Conservation (phyloP, 306 rosid species). For the Datisca glomerata region DNA sequence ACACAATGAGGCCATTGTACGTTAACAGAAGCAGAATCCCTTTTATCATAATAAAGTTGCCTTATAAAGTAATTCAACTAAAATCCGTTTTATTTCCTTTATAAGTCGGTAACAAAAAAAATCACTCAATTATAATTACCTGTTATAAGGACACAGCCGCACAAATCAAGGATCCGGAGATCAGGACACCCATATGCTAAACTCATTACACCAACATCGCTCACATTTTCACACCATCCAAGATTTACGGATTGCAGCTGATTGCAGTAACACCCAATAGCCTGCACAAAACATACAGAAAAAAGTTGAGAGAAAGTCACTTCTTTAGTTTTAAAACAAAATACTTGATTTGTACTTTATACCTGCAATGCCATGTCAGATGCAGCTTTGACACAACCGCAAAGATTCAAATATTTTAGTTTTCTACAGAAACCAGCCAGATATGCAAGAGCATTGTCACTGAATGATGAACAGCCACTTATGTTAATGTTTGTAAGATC, state of each 20-base stretch:
- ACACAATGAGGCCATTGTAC: too few species aligned
- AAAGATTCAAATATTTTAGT: conserved; percentile 63
- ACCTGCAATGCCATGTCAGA: conserved; percentile 86
- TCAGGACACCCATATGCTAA: conserved; percentile 88
- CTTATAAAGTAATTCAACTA: too few species aligned
- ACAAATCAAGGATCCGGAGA: conserved; percentile 65
- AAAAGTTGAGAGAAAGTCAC: neutral
- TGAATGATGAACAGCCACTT: conserved; percentile 77
- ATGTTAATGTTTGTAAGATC: conserved; percentile 62
- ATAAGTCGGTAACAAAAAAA: too few species aligned
- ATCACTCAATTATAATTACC: conserved; percentile 37
- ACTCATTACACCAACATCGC: conserved; percentile 80
- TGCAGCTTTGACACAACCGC: conserved; percentile 75
- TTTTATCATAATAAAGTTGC: too few species aligned
- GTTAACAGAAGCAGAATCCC: too few species aligned
- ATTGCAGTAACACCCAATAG: conserved; percentile 64
- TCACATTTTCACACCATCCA: conserved; percentile 84
- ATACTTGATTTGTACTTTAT: conserved; percentile 3
- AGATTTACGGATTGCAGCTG: conserved; percentile 71
- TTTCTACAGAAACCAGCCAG: conserved; percentile 58
- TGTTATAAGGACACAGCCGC: conserved; percentile 79
- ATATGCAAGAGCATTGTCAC: conserved; percentile 68
- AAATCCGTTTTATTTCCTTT: too few species aligned
- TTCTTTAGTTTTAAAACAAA: neutral
- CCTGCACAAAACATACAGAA: conserved; percentile 33